Percentiles rank a stretch among this genome's conserved stretches.
Conservation (phyloP, 2,329 filamentous ascomycete genomes). For the Boeremia lycopersici region DNA sequence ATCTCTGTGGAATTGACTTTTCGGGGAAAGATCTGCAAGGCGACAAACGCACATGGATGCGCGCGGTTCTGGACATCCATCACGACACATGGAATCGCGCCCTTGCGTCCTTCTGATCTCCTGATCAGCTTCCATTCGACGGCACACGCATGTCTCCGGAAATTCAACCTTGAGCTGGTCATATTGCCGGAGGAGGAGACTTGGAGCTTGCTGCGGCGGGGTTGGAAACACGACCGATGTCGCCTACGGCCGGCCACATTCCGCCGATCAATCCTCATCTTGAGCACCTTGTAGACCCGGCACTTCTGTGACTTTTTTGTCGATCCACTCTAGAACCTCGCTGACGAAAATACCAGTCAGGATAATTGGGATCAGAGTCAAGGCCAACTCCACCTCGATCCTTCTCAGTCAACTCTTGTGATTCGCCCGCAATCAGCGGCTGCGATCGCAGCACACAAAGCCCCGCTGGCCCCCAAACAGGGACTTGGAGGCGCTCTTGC, state of each 20-base stretch:
- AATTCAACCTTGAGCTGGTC: constrained; percentile 3
- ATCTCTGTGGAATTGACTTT: constrained; percentile 26
- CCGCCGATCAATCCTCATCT: constrained; percentile 19
- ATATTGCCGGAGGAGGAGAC: not conserved
- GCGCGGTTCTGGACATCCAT: constrained; percentile 5
- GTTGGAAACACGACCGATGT: constrained; percentile 25
- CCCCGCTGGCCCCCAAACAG: constrained; percentile 47
- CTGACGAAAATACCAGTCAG: constrained; percentile 38
- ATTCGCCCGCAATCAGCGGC: constrained; percentile 38
- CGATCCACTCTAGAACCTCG: constrained; percentile 11
- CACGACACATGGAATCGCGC: constrained; percentile 5
- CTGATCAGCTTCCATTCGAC: not conserved
- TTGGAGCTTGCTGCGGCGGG: constrained; percentile 19
- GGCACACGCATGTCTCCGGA: not conserved
- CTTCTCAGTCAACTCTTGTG: constrained; percentile 33
- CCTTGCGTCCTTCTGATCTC: constrained; percentile 3
- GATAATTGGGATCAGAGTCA: constrained; percentile 42
- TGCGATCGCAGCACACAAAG: constrained; percentile 37
- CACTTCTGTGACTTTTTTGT: constrained; percentile 16
- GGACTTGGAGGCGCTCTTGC: constrained; percentile 40
- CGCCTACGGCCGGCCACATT: constrained; percentile 22
- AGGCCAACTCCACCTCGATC: constrained; percentile 39
- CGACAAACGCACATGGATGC: constrained; percentile 10
- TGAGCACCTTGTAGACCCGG: constrained; percentile 13
- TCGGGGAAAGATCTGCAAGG: constrained; percentile 28